Base-by-base conservation (phyloP, 108 stramenopile species). In the Skeletonema costatum region DNA sequence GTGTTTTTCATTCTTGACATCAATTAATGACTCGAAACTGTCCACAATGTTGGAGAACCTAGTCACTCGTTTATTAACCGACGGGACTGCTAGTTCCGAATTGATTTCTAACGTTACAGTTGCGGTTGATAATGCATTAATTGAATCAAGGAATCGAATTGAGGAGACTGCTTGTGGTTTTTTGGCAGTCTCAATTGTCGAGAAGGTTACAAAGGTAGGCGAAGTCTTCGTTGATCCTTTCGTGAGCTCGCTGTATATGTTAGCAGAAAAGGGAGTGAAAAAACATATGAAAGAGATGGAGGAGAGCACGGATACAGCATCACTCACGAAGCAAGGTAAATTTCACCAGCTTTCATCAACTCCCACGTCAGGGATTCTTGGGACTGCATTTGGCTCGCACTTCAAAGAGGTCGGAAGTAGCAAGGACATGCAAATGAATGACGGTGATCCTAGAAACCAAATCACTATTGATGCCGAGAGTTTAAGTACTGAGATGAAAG, bases 351-450 rank as follows among this genome's bases (percentile, higher is more conserved):
- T 86, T 74, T 53, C 85, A 60, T 70, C 80, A 79, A 95, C 91
- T 29, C 91, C 94, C 5, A 89, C 83, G 5, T 53, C 71, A 16
- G 92, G 89, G 14, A 88, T 95, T 41, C 74, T 95, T 14, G 84
- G 80, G 41, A 68, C 86, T 59, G 82, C 86, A 32, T 79, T 70
- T 66, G 75, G 73, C 4, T 35, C 72, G 39, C 77, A 74, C 41
- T 79, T 82, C 36, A 61, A 73, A 74, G 50, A 61, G 48, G 14
- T 67, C 14, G 48, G 21, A 3, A 50, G 35, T 16, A 65, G 70
- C 38, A 75, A 66, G 21, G 73, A 81, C 48, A 21, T 51, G 30
- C 39, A 50, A 21, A 6, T 51, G n/a, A 38, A 42, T 11, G 68
- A 56, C 59, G 46, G 63, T 21, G 41, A 42, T 16, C 46, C 29